phyloP scores from a whole-genome alignment of 306 rosid genomes.

The Cicer arietinum region DNA sequence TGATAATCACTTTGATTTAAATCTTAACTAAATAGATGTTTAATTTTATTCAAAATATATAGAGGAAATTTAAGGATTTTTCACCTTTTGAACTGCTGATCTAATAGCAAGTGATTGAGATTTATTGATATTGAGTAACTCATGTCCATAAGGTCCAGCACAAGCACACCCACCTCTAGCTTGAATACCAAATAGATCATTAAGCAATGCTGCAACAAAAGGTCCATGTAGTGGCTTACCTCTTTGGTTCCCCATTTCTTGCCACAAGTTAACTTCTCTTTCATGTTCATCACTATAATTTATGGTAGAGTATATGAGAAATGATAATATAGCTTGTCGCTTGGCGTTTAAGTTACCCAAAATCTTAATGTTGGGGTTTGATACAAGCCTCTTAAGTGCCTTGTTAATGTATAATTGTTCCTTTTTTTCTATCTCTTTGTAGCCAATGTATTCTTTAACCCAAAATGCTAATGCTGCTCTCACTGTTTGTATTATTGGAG shows the following conservation, averaged over 20 bases:
- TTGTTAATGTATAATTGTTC: slow-evolving; percentile 57
- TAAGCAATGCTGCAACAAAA: slow-evolving; percentile 73
- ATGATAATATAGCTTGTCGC: slow-evolving; percentile 78
- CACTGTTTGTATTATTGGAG: slow-evolving; percentile 80
- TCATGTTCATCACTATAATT: slow-evolving; percentile 40
- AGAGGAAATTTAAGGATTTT: not conserved
- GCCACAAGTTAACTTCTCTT: slow-evolving; percentile 60
- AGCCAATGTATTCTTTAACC: slow-evolving; percentile 78
- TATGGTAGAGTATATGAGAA: slow-evolving; percentile 63
- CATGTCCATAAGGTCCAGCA: slow-evolving; percentile 92
- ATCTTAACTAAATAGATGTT: too few species aligned
- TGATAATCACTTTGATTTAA: too few species aligned
- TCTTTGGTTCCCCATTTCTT: slow-evolving; percentile 61
- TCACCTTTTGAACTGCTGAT: slow-evolving; percentile 71
- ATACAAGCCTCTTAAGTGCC: slow-evolving; percentile 64
- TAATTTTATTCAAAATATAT: too few species aligned
- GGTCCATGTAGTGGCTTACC: slow-evolving; percentile 81
- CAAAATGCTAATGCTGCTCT: slow-evolving; percentile 89
- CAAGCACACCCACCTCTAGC: slow-evolving; percentile 92
- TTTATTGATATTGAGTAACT: slow-evolving; percentile 63
- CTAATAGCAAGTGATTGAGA: slow-evolving; percentile 59
- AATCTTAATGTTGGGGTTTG: slow-evolving; percentile 61
- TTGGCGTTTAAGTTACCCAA: slow-evolving; percentile 64
- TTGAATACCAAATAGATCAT: slow-evolving; percentile 85
- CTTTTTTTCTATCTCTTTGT: slow-evolving; percentile 62